These are phyloP conservation scores for Jacaranda copaia DNA, from an alignment of 257 asterid species.

Conservation along the genomic window DNA sequence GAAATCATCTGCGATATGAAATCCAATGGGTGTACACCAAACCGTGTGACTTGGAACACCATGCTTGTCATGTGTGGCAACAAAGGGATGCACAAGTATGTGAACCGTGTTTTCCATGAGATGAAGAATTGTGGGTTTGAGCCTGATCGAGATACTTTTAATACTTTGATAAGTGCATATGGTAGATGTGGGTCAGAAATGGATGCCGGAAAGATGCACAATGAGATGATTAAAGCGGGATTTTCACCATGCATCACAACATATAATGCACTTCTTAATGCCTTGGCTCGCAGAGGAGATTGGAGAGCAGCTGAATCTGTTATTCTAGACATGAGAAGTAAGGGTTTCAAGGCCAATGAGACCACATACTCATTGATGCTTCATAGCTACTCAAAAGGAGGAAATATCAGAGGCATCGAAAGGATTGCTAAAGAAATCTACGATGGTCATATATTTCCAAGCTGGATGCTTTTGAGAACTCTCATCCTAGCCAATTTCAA, in stretches of 20 bases:
- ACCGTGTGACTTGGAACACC: slow-evolving; percentile 94
- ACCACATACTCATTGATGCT: slow-evolving; percentile 84
- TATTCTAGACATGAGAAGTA: slow-evolving; percentile 68
- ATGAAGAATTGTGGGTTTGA: slow-evolving; percentile 92
- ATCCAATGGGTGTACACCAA: slow-evolving; percentile 77
- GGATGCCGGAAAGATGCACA: slow-evolving; percentile 72
- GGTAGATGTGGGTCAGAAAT: slow-evolving; percentile 87
- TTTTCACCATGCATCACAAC: slow-evolving; percentile 83
- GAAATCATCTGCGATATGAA: slow-evolving; percentile 79
- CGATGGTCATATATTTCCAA: slow-evolving; percentile 83
- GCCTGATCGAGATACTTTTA: slow-evolving; percentile 91
- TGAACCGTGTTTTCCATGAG: slow-evolving; percentile 73
- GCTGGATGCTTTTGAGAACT: slow-evolving; percentile 90
- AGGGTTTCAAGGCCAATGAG: slow-evolving; percentile 89
- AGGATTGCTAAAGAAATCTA: slow-evolving; percentile 79
- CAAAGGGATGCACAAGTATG: slow-evolving; percentile 81
- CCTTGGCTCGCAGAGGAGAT: slow-evolving; percentile 86
- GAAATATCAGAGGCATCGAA: slow-evolving; percentile 78
- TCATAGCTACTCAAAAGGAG: slow-evolving; percentile 85
- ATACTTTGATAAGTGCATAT: slow-evolving; percentile 84
- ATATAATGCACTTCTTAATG: slow-evolving; percentile 87
- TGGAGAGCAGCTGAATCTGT: slow-evolving; percentile 80
- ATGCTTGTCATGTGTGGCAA: slow-evolving; percentile 87
- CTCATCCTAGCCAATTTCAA: slow-evolving; percentile 81
- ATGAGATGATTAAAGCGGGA: slow-evolving; percentile 86